Evolutionary conservation across 768 basidiomycete species (phyloP), one percentile per base, ranked within the genome.

Genomic region (Boletus reticuloceps): DNA sequence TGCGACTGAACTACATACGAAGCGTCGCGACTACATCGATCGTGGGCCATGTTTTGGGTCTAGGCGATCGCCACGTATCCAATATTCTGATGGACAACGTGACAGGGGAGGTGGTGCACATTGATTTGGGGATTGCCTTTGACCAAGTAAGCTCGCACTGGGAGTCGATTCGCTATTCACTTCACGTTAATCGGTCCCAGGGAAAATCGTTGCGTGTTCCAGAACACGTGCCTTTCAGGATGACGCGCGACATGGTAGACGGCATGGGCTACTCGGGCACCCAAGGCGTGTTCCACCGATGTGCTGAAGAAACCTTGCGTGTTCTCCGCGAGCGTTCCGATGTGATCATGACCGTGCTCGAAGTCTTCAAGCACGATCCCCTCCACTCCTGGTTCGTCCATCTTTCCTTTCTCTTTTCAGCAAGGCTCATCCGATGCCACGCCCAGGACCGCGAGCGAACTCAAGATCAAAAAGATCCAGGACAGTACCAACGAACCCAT

Each of bases 321-420:
- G 96, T 99, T 6, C 76, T 98, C 34, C 82, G 95, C 12, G 86
- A 89, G 38, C 82, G 86, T 11, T 91, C 91, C 0, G 89, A 86
- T 34, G 84, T 96, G 43, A 87, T 99, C 65, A 84, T 94, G 81
- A 98, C 95, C 1, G 89, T 99, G 5, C 78, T 99, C 37, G 95
- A 97, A 65, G 96, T 98, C 14, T 97, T 98, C 83, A 93, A 91
- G 69, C 84, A 96, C 65, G 96, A 99, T 69, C 96, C 97, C 6
- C 79, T 99, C 19, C 91, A 98, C 63, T 87, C 84, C 31, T 98
- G 96, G 95, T 93, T 47, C 36, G 83, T 61, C 53, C 12, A 58
- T 37, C 31, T 46, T 13, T 20, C 8, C 27, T 48, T 37, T 43
- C 12, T 27, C 32, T 25, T 17, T n/a, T n/a, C 3, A 12, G 16